Evolutionary conservation across 257 asterid genomes (phyloP), one percentile per base, ranked within the genome.

Genomic region (Coffea canephora): DNA sequence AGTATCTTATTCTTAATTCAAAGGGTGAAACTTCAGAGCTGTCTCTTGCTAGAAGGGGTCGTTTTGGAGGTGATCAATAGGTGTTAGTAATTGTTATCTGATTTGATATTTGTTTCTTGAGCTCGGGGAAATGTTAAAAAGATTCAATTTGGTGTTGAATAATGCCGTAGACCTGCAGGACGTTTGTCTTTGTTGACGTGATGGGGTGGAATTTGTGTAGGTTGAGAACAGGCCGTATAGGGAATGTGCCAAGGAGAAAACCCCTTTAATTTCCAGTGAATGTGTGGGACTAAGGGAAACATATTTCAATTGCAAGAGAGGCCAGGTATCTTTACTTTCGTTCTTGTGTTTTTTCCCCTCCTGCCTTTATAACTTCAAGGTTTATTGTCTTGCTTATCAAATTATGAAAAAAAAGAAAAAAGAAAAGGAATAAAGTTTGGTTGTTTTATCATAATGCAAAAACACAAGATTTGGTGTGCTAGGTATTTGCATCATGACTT

Each of bases 241-340:
- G 71, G 99, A 95, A 41, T 95, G 99, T 71, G 95, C 95, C 0
- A 91, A 91, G 77, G 97, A 91, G 86, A 87, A 83, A 80, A 87
- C 90, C 86, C 98, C 98, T 14, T 80, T 80, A 11, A 91, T 95
- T 80, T 89, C 98, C 8, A 91, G 91, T 71, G 96, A 93, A 85
- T 95, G 99, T 68, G 97, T 91, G 70, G 99, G 97, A 27, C 79
- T 95, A 13, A 86, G 99, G 82, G 99, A 95, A 86, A 95, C 99
- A 1, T 95, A 91, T 82, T 95, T 91, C 91, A 95, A 91, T 83
- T 95, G 98, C 91, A 93, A 95, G 86, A 91, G 99, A 87, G 99
- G 98, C 76, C 99, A 93, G 93, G 99, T 85, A 83, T 74, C 82
- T 76, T 14, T 65, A 36, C 11, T 14, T 39, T 10, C 2, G 18